A percentile compares a stretch with the other conserved stretches of the same genome.
Conservation (phyloP, 805 yeast genomes). For the Lipomyces japonicus region DNA sequence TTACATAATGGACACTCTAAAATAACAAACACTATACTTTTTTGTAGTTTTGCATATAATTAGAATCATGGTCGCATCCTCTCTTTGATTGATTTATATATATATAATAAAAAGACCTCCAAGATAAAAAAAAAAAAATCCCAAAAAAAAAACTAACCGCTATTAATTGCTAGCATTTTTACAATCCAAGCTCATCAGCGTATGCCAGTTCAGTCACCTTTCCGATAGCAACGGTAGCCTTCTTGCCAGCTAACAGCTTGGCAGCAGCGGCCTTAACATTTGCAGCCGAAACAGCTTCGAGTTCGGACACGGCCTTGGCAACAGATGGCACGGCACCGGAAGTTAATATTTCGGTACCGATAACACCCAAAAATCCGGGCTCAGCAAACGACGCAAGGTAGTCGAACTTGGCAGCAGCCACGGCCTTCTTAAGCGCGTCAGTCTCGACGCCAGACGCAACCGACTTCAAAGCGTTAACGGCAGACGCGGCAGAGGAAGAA, state of each 20-base stretch:
- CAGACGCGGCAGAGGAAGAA: conserved; percentile 52
- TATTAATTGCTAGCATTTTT: background rate
- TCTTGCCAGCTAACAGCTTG: conserved; percentile 47
- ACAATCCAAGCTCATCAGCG: conserved; percentile 55
- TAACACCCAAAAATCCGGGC: conserved; percentile 7
- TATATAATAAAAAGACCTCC: background rate
- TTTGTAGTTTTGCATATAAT: no score
- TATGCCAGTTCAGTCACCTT: conserved; percentile 80
- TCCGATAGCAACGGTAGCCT: conserved; percentile 88
- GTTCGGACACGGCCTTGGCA: conserved; percentile 33
- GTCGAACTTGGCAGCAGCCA: conserved; percentile 57
- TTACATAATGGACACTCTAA: no score
- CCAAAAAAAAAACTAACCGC: background rate
- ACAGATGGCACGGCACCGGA: conserved; percentile 36
- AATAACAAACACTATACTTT: no score
- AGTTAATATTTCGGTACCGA: conserved; percentile 37
- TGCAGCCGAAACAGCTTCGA: conserved; percentile 30
- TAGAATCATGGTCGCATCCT: no score
- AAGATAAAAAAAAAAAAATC: background rate
- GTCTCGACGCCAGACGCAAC: conserved; percentile 29
- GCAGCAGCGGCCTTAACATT: conserved; percentile 39
- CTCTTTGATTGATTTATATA: background rate
- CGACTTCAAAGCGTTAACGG: conserved; percentile 21
- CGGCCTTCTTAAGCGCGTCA: conserved; percentile 48
- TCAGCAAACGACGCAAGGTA: conserved; percentile 44